Percentiles rank a stretch among this genome's conserved stretches.
These are phyloP conservation scores for Periconia sp. DNA, from an alignment of 2,329 filamentous ascomycete species.

Conservation along the genomic window DNA sequence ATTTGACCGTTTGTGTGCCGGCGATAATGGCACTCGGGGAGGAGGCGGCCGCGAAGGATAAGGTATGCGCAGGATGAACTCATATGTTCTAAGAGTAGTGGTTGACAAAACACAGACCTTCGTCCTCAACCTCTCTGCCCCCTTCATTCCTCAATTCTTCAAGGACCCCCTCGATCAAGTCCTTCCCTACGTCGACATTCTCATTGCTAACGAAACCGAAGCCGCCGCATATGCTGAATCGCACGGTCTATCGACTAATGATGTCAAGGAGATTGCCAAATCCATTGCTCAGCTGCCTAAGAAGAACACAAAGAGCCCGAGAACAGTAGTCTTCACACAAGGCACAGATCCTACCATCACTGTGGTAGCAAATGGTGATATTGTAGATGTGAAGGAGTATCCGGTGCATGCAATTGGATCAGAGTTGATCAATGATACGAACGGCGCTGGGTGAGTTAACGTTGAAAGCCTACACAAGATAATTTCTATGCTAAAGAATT, in stretches of 20 bases:
- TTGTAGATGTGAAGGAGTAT: slow-evolving; percentile 73
- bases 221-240: slow-evolving; percentile 85
- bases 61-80: slow-evolving; percentile 64
- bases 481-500: slow-evolving; percentile 11
- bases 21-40: slow-evolving; percentile 90
- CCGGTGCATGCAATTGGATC: slow-evolving; percentile 79
- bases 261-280: slow-evolving; percentile 85
- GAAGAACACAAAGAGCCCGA: slow-evolving; percentile 83
- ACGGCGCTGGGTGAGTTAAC: slow-evolving; percentile 74
- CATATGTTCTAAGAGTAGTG: background rate
- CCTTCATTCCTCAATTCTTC: slow-evolving; percentile 98
- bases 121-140: slow-evolving; percentile 88
- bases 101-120: slow-evolving; percentile 61
- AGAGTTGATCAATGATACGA: slow-evolving; percentile 90
- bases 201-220: slow-evolving; percentile 97
- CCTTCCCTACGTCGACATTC: slow-evolving; percentile 90
- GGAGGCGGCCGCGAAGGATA: slow-evolving; percentile 87
- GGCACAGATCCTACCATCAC: slow-evolving; percentile 90
- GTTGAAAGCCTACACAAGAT: no score
- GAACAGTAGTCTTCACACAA: slow-evolving; percentile 91
- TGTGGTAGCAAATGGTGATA: slow-evolving; percentile 70
- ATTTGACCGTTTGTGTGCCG: slow-evolving; percentile 93
- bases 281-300: slow-evolving; percentile 87
- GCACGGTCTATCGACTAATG: slow-evolving; percentile 74
- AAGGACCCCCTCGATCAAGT: slow-evolving; percentile 90